These are phyloP conservation scores for Hypoxylon sp. DNA, from an alignment of 2,329 filamentous ascomycete genomes.

Conservation along the genomic window DNA sequence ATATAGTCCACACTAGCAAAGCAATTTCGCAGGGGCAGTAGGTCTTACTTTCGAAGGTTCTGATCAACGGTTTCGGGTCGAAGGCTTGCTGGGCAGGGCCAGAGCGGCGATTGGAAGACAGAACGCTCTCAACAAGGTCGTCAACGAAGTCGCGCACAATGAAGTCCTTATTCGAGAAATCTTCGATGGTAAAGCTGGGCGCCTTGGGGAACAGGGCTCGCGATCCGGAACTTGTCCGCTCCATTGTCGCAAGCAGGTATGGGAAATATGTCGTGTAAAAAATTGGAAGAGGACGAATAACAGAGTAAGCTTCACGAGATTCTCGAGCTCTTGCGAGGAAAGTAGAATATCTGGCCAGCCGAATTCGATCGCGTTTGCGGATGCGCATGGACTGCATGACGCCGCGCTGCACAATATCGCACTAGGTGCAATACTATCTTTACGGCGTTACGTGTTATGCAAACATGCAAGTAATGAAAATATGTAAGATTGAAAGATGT, in stretches of 20 bases:
- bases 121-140: slow-evolving; percentile 85
- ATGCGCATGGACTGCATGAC: not conserved
- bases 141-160: slow-evolving; percentile 99
- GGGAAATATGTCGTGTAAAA: slow-evolving; percentile 38
- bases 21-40: not conserved
- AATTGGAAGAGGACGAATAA: too few relatives aligned
- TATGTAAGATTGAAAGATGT: not conserved
- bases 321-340: slow-evolving; percentile 5
- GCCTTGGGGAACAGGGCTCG: slow-evolving; percentile 81
- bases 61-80: slow-evolving; percentile 96
- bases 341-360: not conserved
- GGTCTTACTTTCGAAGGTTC: slow-evolving; percentile 84
- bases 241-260: slow-evolving; percentile 54
- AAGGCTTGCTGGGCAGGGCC: slow-evolving; percentile 75
- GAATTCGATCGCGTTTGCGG: not conserved
- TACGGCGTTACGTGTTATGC: not conserved
- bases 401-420: not conserved
- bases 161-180: slow-evolving; percentile 91
- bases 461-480: not conserved
- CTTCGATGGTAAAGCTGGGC: slow-evolving; percentile 87
- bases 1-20: not conserved
- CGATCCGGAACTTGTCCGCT: slow-evolving; percentile 62
- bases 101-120: slow-evolving; percentile 84
- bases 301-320: too few relatives aligned
- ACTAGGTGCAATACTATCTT: not conserved